These are phyloP conservation scores for Psilocybe tampanensis DNA, from an alignment of 768 basidiomycete genomes.

Conservation along the genomic window DNA sequence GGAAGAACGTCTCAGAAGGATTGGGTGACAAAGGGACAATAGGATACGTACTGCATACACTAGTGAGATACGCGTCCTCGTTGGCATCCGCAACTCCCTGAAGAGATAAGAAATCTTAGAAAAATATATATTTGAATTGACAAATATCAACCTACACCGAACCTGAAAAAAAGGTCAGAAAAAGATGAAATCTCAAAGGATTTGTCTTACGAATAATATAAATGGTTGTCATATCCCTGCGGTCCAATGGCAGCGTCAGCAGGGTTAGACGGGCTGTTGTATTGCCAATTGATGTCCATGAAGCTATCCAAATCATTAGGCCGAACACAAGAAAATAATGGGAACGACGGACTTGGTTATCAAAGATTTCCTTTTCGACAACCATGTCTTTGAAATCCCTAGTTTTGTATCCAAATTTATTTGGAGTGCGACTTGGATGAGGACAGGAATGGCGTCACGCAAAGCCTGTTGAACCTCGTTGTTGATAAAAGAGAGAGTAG, in stretches of 20 bases:
- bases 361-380: constrained; percentile 19
- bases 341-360: constrained; percentile 38
- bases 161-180: background rate
- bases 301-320: constrained; percentile 45
- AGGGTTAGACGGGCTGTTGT: constrained; percentile 70
- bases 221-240: constrained; percentile 76
- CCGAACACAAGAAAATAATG: background rate
- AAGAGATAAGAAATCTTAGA: background rate
- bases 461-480: constrained; percentile 32
- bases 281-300: constrained; percentile 83
- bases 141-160: constrained; percentile 7
- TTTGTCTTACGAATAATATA: constrained; percentile 63
- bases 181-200: background rate
- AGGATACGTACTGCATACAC: constrained; percentile 66
- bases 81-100: constrained; percentile 74
- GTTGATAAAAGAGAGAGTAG: constrained; percentile 23
- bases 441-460: constrained; percentile 37
- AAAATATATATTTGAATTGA: background rate
- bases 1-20: background rate
- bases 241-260: constrained; percentile 69
- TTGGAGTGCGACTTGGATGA: constrained; percentile 31
- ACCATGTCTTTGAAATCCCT: constrained; percentile 5
- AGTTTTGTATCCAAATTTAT: constrained; percentile 24
- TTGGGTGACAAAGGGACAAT: background rate
- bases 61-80: constrained; percentile 62